These are phyloP conservation scores for Beverwykella pulmonaria DNA, from an alignment of 495 filamentous ascomycete species.

Conservation along the genomic window DNA sequence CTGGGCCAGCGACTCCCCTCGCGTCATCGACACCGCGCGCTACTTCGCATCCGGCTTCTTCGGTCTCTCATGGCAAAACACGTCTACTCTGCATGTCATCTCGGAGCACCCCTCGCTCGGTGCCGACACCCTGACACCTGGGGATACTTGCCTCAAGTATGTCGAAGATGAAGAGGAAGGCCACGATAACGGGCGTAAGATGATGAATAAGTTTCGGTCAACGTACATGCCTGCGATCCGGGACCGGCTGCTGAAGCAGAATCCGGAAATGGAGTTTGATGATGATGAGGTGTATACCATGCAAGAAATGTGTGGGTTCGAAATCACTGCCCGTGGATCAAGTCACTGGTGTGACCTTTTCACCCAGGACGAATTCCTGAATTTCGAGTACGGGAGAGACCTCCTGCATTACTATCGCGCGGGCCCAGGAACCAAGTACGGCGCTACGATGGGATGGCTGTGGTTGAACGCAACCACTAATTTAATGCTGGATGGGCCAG, in stretches of 20 bases:
- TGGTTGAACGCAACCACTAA: constrained; percentile 63
- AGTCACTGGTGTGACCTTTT: constrained; percentile 64
- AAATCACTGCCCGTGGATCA: constrained; percentile 56
- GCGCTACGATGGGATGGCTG: constrained; percentile 62
- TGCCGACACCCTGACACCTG: constrained; percentile 62
- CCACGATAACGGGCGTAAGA: constrained; percentile 54
- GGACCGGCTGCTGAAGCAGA: constrained; percentile 51
- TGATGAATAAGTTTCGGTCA: constrained; percentile 52
- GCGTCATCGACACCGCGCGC: constrained; percentile 61
- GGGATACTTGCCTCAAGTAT: constrained; percentile 60
- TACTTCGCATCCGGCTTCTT: constrained; percentile 62
- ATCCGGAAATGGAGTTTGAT: constrained; percentile 47
- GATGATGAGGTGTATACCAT: constrained; percentile 60
- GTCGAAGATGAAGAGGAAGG: constrained; percentile 51
- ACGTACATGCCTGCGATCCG: constrained; percentile 55
- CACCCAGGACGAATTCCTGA: constrained; percentile 57
- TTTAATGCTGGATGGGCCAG: constrained; percentile 54
- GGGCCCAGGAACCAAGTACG: constrained; percentile 61
- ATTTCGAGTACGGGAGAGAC: constrained; percentile 65
- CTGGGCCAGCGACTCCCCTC: constrained; percentile 60
- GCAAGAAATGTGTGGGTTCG: constrained; percentile 67
- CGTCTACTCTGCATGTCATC: constrained; percentile 54
- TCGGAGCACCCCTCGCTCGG: constrained; percentile 55
- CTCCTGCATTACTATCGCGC: constrained; percentile 63
- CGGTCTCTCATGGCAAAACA: constrained; percentile 54